Conservation (phyloP, 164 flowering plant species). For the Tetracentron sinense region DNA sequence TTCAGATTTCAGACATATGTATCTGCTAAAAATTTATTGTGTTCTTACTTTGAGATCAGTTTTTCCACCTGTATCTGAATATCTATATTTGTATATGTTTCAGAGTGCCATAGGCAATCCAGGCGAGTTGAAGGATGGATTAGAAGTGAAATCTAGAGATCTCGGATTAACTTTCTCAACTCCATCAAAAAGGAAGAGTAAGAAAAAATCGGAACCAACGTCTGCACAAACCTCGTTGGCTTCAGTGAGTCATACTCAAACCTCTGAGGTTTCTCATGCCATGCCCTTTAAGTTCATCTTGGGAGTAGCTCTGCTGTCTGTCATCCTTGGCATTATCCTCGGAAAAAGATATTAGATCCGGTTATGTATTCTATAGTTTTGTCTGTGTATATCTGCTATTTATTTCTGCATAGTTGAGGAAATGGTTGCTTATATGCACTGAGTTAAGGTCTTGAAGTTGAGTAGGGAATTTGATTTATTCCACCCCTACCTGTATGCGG, state of each 20-base stretch:
- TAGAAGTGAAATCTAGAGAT: slow-evolving; percentile 68
- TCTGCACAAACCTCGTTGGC: slow-evolving; percentile 42
- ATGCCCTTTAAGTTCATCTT: slow-evolving; percentile 53
- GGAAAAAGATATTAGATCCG: slow-evolving; percentile 66
- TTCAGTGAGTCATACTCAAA: slow-evolving; percentile 17
- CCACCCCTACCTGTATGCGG: slow-evolving; percentile 17
- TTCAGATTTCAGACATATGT: too few relatives aligned
- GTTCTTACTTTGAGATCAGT: not conserved
- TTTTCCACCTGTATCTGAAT: slow-evolving; percentile 1
- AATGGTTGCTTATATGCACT: slow-evolving; percentile 15
- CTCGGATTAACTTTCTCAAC: slow-evolving; percentile 45
- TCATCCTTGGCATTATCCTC: slow-evolving; percentile 74
- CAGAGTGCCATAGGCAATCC: slow-evolving; percentile 38
- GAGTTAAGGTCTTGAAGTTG: slow-evolving; percentile 19
- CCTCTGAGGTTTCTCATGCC: slow-evolving; percentile 33
- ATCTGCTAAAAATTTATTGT: too few relatives aligned
- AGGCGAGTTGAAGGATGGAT: slow-evolving; percentile 30
- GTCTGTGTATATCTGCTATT: slow-evolving; percentile 6
- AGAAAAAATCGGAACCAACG: slow-evolving; percentile 55
- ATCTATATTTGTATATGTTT: slow-evolving; percentile 1
- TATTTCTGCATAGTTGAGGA: slow-evolving; percentile 7
- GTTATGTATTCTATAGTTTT: not conserved
- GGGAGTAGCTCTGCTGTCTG: slow-evolving; percentile 77
- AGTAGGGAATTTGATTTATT: slow-evolving; percentile 38
- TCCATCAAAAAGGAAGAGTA: slow-evolving; percentile 71